A percentile compares a stretch with the other conserved stretches of the same genome.
Conservation (phyloP, 1,284 basidiomycete genomes). For the Sporisorium scitamineum region DNA sequence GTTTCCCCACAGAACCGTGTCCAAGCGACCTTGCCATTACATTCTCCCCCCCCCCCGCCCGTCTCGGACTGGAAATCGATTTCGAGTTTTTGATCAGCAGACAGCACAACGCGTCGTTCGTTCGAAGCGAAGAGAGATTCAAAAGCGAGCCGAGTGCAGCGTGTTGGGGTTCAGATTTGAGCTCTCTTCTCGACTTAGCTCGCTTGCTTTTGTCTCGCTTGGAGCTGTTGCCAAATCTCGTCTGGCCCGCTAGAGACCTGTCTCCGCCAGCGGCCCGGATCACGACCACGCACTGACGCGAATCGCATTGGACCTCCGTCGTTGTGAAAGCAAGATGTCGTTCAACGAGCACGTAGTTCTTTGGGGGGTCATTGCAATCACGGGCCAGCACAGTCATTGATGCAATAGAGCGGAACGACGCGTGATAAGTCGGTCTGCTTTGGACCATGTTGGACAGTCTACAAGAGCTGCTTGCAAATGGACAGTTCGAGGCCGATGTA, state of each 20-base stretch:
- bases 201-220: neutral
- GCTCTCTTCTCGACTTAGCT: too few relatives aligned
- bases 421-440: too few relatives aligned
- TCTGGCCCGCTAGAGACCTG: too few relatives aligned
- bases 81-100: neutral
- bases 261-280: neutral
- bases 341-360: too few relatives aligned
- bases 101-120: neutral
- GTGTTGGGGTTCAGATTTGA: neutral
- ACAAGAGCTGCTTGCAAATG: conserved; percentile 28
- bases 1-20: neutral
- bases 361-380: too few relatives aligned
- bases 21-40: neutral
- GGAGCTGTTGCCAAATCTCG: too few relatives aligned
- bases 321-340: neutral
- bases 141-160: neutral
- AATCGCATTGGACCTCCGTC: neutral
- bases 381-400: too few relatives aligned
- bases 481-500: conserved; percentile 34
- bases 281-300: neutral
- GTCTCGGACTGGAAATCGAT: neutral
- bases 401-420: too few relatives aligned
- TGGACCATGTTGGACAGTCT: neutral
- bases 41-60: neutral
- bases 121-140: neutral